Percentiles rank a stretch among this genome's conserved stretches.
Conservation (phyloP, 768 basidiomycete genomes). For the Leccinum disarticulatum region DNA sequence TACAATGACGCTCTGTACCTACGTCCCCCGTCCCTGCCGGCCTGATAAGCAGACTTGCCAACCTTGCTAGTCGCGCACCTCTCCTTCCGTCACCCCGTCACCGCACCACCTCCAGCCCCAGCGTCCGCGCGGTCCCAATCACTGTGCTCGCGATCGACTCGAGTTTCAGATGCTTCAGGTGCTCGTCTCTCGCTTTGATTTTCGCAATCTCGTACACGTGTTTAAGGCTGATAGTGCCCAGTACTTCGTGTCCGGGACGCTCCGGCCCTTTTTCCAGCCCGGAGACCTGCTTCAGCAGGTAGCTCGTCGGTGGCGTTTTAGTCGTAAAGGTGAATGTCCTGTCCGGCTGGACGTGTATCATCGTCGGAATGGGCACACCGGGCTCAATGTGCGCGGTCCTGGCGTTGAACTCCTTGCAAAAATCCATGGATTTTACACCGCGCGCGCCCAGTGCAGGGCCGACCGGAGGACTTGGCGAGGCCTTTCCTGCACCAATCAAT, state of each 20-base stretch:
- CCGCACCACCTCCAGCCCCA: constrained; percentile 89
- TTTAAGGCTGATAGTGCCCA: constrained; percentile 88
- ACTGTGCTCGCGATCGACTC: constrained; percentile 88
- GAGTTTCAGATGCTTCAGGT: constrained; percentile 81
- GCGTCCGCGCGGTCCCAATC: constrained; percentile 82
- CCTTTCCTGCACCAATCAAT: constrained; percentile 89
- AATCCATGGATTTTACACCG: constrained; percentile 99
- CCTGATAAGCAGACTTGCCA: constrained; percentile 26
- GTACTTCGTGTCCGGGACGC: constrained; percentile 73
- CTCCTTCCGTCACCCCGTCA: constrained; percentile 40
- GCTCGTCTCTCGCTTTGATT: constrained; percentile 90
- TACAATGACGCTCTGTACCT: constrained; percentile 22
- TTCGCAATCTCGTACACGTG: constrained; percentile 99
- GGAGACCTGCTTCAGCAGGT: constrained; percentile 88
- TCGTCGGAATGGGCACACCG: constrained; percentile 87
- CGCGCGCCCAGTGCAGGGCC: constrained; percentile 97
- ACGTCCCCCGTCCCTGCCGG: neutral
- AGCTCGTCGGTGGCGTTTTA: constrained; percentile 87
- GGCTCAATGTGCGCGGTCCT: constrained; percentile 84
- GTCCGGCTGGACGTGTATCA: constrained; percentile 92
- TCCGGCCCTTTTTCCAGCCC: constrained; percentile 90
- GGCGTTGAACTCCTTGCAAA: constrained; percentile 99
- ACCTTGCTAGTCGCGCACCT: constrained; percentile 29
- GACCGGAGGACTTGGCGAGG: constrained; percentile 93
- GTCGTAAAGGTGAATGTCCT: constrained; percentile 91